phyloP scores from a whole-genome alignment of 805 yeast species.

The Kuraishia cidri region DNA sequence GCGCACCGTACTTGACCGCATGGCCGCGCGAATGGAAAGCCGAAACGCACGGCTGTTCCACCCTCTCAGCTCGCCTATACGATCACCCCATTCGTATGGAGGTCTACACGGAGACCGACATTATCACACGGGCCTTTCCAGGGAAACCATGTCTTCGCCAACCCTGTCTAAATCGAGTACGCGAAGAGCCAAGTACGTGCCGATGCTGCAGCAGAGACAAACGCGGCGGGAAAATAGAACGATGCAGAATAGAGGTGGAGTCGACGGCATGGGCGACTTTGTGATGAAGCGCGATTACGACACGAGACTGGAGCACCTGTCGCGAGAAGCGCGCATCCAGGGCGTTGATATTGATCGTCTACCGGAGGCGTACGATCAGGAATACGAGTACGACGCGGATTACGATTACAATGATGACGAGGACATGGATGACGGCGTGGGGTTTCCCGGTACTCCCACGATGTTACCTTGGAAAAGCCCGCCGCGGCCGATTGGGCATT shows the following conservation, averaged over 20 bases:
- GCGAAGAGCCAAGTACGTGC: not conserved
- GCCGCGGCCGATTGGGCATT: no score
- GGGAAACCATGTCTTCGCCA: no score
- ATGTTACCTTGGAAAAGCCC: no score
- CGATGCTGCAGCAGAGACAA: not conserved
- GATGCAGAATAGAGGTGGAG: slow-evolving; percentile 3
- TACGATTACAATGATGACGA: slow-evolving; percentile 18
- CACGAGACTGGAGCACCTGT: slow-evolving; percentile 5
- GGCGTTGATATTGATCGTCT: slow-evolving; percentile 13
- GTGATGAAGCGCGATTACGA: slow-evolving; percentile 14
- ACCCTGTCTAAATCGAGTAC: not conserved
- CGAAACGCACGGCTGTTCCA: not conserved
- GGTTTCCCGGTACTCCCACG: not conserved
- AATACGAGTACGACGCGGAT: slow-evolving; percentile 15
- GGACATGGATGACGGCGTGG: slow-evolving; percentile 6
- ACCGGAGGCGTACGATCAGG: no score
- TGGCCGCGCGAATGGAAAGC: not conserved
- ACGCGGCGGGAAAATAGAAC: slow-evolving; percentile 1
- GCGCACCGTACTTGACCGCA: not conserved
- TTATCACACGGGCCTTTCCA: no score
- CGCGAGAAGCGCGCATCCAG: slow-evolving; percentile 10
- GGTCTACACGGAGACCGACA: no score
- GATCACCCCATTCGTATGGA: no score
- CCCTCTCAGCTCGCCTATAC: slow-evolving; percentile 1
- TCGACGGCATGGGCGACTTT: slow-evolving; percentile 13